phyloP scores from a whole-genome alignment of 805 yeast species.

The Torulaspora franciscae region DNA sequence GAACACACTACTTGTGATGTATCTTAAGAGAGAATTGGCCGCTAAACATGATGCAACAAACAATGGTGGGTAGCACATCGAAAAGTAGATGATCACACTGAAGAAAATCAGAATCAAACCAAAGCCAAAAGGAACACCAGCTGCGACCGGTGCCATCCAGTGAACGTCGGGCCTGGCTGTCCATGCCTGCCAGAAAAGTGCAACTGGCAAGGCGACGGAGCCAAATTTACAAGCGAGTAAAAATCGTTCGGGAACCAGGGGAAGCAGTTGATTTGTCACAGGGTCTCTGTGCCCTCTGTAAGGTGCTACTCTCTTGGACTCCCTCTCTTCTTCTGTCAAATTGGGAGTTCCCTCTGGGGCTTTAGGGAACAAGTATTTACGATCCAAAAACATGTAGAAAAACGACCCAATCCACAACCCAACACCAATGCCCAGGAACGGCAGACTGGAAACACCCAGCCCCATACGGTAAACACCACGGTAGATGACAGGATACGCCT shows the following conservation, averaged over 20 bases:
- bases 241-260: slow-evolving; percentile 57
- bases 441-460: slow-evolving; percentile 58
- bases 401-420: slow-evolving; percentile 57
- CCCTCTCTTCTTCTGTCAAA: slow-evolving; percentile 36
- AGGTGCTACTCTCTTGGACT: slow-evolving; percentile 26
- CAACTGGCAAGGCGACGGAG: slow-evolving; percentile 57
- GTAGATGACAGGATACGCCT: slow-evolving; percentile 58
- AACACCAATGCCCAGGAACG: slow-evolving; percentile 67
- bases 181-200: slow-evolving; percentile 83
- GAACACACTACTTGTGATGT: slow-evolving; percentile 68
- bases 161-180: slow-evolving; percentile 55
- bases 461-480: slow-evolving; percentile 57
- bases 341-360: slow-evolving; percentile 54
- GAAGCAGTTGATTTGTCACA: slow-evolving; percentile 46
- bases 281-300: slow-evolving; percentile 45
- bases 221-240: slow-evolving; percentile 62
- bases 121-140: slow-evolving; percentile 77
- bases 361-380: slow-evolving; percentile 46
- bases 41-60: slow-evolving; percentile 84
- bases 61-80: slow-evolving; percentile 67
- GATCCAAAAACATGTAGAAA: slow-evolving; percentile 48
- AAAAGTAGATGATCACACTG: slow-evolving; percentile 61
- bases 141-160: slow-evolving; percentile 71
- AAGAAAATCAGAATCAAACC: slow-evolving; percentile 69
- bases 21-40: slow-evolving; percentile 78